phyloP scores from a whole-genome alignment of 176 grass and related monocot genomes.

The Triticum monococcum region DNA sequence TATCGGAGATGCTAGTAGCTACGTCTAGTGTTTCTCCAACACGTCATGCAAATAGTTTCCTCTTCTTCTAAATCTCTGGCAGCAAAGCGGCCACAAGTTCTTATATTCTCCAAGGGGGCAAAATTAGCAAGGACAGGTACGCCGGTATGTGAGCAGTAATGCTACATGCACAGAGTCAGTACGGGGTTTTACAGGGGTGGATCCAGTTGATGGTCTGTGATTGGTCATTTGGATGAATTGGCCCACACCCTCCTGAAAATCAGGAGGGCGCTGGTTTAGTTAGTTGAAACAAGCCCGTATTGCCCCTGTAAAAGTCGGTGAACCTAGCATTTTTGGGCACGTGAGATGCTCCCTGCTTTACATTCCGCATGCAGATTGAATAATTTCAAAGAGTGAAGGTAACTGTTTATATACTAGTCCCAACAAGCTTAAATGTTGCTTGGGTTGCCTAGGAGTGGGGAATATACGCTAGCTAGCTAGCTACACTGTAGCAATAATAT shows the following conservation, averaged over 20 bases:
- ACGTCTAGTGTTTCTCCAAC: not conserved
- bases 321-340: too few relatives aligned
- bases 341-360: not conserved
- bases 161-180: too few relatives aligned
- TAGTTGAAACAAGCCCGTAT: too few relatives aligned
- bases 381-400: not conserved
- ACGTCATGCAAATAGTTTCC: not conserved
- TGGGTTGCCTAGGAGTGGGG: not conserved
- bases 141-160: too few relatives aligned
- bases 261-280: too few relatives aligned
- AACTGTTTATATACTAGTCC: not conserved
- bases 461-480: not conserved
- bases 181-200: too few relatives aligned
- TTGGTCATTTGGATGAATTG: too few relatives aligned
- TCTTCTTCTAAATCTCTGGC: not conserved
- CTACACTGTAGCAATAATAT: not conserved
- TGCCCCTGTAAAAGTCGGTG: too few relatives aligned
- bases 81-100: not conserved
- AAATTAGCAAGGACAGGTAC: too few relatives aligned
- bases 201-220: too few relatives aligned
- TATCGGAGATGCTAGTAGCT: too few relatives aligned
- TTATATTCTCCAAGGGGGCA: not conserved
- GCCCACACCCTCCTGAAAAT: too few relatives aligned
- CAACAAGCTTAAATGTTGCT: not conserved
- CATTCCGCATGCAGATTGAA: not conserved